These are phyloP conservation scores for Globisporangium rhizosaccharum DNA, from an alignment of 352 stramenopile species.

Conservation along the genomic window DNA sequence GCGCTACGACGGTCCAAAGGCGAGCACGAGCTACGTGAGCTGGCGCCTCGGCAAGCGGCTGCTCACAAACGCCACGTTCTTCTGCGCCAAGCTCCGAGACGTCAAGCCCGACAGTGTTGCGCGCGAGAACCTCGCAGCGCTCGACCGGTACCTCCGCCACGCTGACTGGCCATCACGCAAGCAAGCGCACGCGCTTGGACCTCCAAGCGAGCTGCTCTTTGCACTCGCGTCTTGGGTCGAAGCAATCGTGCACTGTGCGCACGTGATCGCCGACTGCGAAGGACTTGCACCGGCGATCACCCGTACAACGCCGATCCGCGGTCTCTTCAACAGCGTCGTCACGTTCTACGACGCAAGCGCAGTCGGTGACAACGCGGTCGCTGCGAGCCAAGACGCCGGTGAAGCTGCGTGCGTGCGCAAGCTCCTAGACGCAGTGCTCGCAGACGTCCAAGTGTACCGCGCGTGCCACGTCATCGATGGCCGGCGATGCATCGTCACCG, in stretches of 20 bases:
- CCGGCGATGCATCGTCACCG: conserved; percentile 47
- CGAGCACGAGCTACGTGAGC: conserved; percentile 45
- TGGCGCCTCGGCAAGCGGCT: conserved; percentile 62
- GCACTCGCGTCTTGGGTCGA: conserved; percentile 51
- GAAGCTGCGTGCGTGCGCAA: conserved; percentile 30
- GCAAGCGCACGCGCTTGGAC: conserved; percentile 22
- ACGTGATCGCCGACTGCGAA: conserved; percentile 34
- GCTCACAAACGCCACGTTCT: conserved; percentile 36
- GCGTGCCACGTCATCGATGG: conserved; percentile 35
- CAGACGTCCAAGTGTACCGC: conserved; percentile 63
- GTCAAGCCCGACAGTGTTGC: conserved; percentile 38
- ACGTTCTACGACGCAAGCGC: conserved; percentile 33
- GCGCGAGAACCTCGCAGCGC: conserved; percentile 39
- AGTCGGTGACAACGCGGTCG: neutral
- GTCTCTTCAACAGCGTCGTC: conserved; percentile 65
- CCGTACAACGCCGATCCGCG: conserved; percentile 38
- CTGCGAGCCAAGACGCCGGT: conserved; percentile 14
- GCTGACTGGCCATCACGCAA: conserved; percentile 37
- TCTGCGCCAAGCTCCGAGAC: conserved; percentile 42
- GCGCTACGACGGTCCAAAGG: conserved; percentile 48
- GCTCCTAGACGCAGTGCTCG: conserved; percentile 53
- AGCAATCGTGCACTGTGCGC: conserved; percentile 30
- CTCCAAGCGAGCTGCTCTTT: conserved; percentile 30
- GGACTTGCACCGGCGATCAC: conserved; percentile 45
- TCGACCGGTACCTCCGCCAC: conserved; percentile 56